Conservation (phyloP, 352 stramenopile genomes). For the Pelagophyceae sp. region DNA sequence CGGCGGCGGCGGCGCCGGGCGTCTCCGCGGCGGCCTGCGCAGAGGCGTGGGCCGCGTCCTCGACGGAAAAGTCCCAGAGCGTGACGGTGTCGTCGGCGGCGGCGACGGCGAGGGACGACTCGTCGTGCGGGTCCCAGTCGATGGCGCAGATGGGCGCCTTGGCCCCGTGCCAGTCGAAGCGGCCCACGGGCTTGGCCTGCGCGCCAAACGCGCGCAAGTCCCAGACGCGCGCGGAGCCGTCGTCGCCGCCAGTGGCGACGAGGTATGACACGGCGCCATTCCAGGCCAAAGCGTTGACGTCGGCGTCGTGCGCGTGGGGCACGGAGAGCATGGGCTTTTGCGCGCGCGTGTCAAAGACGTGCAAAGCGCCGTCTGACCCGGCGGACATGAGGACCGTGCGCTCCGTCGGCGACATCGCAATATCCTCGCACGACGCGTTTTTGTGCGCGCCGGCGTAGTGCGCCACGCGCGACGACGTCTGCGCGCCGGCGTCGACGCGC, state of each 20-base stretch:
- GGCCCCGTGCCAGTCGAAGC: constrained; percentile 88
- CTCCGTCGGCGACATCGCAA: constrained; percentile 96
- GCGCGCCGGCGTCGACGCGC: constrained; percentile 45
- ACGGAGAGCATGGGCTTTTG: constrained; percentile 80
- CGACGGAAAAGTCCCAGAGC: constrained; percentile 98
- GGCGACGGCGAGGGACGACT: constrained; percentile 88
- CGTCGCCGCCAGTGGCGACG: constrained; percentile 90
- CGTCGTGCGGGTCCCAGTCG: constrained; percentile 98
- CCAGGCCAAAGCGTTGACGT: constrained; percentile 99
- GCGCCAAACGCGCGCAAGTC: constrained; percentile 81
- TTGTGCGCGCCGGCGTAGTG: constrained; percentile 26
- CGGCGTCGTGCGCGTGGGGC: constrained; percentile 47
- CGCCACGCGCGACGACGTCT: background rate
- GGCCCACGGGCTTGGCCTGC: constrained; percentile 50
- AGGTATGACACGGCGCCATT: constrained; percentile 94
- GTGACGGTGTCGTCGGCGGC: constrained; percentile 78
- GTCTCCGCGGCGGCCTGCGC: constrained; percentile 34
- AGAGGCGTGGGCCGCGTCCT: constrained; percentile 63
- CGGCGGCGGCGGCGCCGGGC: constrained; percentile 35
- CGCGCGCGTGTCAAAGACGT: constrained; percentile 89
- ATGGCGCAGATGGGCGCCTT: constrained; percentile 83
- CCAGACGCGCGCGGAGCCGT: constrained; percentile 79
- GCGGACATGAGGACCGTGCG: constrained; percentile 87
- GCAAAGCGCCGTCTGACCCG: constrained; percentile 79
- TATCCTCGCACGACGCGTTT: constrained; percentile 81